These are phyloP conservation scores for Eucalyptus cloeziana DNA, from an alignment of 345 rosid species.

Conservation along the genomic window DNA sequence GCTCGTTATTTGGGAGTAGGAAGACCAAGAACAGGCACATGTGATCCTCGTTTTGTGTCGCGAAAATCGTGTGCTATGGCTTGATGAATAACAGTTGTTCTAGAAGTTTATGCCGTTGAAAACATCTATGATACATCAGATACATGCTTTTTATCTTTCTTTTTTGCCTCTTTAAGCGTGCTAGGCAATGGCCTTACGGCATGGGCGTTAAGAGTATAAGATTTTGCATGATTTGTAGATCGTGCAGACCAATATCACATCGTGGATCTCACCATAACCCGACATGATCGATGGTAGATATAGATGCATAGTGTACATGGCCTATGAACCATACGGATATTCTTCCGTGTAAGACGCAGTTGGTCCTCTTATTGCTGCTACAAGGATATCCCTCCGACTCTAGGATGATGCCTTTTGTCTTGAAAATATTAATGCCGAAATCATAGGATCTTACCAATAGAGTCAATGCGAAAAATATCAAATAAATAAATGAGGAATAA, in stretches of 20 bases:
- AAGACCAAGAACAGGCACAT: not conserved
- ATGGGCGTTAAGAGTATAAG: not conserved
- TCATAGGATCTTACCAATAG: too few species aligned
- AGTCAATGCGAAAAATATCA: too few species aligned
- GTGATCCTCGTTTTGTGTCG: not conserved
- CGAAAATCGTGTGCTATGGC: not conserved
- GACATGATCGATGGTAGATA: not conserved
- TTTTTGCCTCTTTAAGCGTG: not conserved
- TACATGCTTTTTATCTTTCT: not conserved
- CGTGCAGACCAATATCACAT: not conserved
- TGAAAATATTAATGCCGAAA: too few species aligned
- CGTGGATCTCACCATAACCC: not conserved
- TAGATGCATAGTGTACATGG: not conserved
- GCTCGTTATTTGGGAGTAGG: not conserved
- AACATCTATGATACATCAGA: not conserved
- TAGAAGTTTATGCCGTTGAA: not conserved
- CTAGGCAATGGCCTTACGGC: not conserved
- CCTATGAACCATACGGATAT: not conserved
- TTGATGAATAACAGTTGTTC: not conserved
- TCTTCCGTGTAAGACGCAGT: not conserved
- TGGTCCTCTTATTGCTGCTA: not conserved
- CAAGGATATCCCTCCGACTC: not conserved
- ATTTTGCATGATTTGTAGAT: not conserved
- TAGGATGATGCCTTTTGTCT: not conserved
- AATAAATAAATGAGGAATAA: too few species aligned